Base-by-base conservation (phyloP, 441 rosid genomes). In the Eutrema salsugineum region DNA sequence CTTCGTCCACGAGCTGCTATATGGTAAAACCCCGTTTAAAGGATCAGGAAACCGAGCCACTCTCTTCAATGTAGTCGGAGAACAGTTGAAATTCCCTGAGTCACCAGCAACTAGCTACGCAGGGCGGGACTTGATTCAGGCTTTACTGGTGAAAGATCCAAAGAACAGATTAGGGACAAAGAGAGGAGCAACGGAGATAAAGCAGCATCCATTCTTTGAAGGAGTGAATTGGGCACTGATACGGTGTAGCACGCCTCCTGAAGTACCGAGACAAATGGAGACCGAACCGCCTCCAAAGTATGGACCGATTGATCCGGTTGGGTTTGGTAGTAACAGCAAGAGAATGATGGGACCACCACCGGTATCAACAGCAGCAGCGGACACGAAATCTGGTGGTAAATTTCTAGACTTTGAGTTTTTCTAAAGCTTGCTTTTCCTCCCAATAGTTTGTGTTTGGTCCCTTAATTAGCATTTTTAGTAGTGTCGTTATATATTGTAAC, bases 221-320 rank as follows among this genome's bases (percentile, higher is more conserved):
- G 97, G 97, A 0, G 97, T 95, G 69, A 93, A 91, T 51, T 95
- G 98, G 99, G 99, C 99, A 44, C 86, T 95, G 68, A 91, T 95
- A 35, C 79, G 99, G 63, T 93, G 98, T 83, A 88, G 98, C 73
- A 89, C 98, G 10, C 98, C 99, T 12, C 99, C 99, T 11, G 95
- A 93, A 83, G 92, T 93, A 51, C 99, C 99, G 0, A 83, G 97
- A 68, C 89, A 88, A 1, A 73, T 87, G 73, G 98, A 95, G 78
- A 44, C 82, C 1, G 97, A 95, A 76, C 81, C 78, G 49, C 89
- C 94, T 0, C 88, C 83, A 20, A 90, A 86, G 82, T 78, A 76
- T 11, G 91, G 90, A 70, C 81, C 84, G 1, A 88, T 78, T 14
- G 91, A 90, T 62, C 86, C 92, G 1, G 75, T 90, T n/a, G 97